Evolutionary conservation across 1,284 basidiomycete genomes (phyloP).

Genomic region (Leccinum fallax): DNA sequence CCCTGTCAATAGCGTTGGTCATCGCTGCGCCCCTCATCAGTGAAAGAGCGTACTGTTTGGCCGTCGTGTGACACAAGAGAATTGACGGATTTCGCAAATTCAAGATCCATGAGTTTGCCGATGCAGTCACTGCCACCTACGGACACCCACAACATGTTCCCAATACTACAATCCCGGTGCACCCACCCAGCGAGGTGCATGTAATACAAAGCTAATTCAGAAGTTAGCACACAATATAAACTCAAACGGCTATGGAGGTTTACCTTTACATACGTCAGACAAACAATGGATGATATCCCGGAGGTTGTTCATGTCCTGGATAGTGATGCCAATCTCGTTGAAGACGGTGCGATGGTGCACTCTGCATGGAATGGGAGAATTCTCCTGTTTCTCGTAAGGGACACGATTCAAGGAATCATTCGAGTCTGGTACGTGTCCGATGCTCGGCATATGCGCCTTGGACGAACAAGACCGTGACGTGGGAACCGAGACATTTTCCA

Average conservation of each 20-base stretch:
- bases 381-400: neutral
- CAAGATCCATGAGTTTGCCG: constrained; percentile 9
- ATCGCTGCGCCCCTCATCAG: neutral
- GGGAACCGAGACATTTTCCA: neutral
- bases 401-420: neutral
- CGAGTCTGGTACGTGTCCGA: neutral
- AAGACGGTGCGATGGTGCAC: constrained; percentile 7
- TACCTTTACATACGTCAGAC: neutral
- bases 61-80: neutral
- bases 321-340: neutral
- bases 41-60: constrained; percentile 4
- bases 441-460: neutral
- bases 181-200: constrained; percentile 14
- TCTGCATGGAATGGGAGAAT: neutral
- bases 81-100: constrained; percentile 9
- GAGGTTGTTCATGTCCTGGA: neutral
- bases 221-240: neutral
- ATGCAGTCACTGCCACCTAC: neutral
- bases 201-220: neutral
- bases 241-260: neutral
- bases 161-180: constrained; percentile 13
- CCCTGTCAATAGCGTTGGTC: neutral
- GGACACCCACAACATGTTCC: neutral
- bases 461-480: neutral
- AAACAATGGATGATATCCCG: neutral